Evolutionary conservation across 345 rosid genomes (phyloP), one percentile per base, ranked within the genome.

Genomic region (Dipteronia sinensis): DNA sequence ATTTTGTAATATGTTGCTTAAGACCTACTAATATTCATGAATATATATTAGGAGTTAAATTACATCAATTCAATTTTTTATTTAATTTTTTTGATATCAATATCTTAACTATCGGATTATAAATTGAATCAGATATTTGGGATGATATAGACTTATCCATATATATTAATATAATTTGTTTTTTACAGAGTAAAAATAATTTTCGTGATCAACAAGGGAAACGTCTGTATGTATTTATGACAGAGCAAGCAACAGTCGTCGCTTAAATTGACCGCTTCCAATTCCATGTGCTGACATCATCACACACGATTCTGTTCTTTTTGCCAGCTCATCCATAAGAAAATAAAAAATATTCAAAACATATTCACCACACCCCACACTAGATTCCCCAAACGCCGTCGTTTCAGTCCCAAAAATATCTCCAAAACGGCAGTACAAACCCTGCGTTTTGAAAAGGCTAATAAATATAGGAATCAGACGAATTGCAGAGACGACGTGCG

Each of bases 381-480:
- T 2, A 65, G 76, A 51, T 63, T 62, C 51, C 10, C 0, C 7
- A 27, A 69, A 66, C 78, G 79, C 8, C 51, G 40, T 65, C 78
- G 78, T 75, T 53, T 49, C 1, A 20, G 22, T 13, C 4, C 9
- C 3, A 16, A 2, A 65, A 65, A 65, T 49, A 19, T 20, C 44
- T 44, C 27, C 63, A 7, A 27, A 67, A 13, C 59, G n/a, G 64
- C 64, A 20, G 12, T 22, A 4, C 6, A 3, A 65, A 34, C 47
- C 66, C 58, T 69, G 78, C 76, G 20, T 3, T 64, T 70, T 62
- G 42, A 1, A 31, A 1, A 42, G 56, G 31, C 40, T 59, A 17
- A 34, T 42, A 34, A 34, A 34, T 42, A 42, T 7, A 42, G 1
- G 10, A 12, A n/a, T 15, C 15, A 2, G 40, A 65, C 44, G 38